Evolutionary conservation across 768 basidiomycete species (phyloP).

Genomic region (Strobilomyces echinocephalus): DNA sequence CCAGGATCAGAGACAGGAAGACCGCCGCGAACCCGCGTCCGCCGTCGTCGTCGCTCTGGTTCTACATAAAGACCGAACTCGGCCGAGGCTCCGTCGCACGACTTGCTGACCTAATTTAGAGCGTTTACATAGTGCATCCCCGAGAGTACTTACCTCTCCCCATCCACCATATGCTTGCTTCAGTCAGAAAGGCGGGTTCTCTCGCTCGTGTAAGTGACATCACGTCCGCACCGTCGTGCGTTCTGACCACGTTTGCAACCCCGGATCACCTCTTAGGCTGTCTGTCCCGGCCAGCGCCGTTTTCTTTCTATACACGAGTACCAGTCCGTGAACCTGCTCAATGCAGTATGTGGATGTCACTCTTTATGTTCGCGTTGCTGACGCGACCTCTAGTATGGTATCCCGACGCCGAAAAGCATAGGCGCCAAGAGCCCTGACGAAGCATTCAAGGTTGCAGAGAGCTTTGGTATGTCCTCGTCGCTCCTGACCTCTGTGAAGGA

Average conservation of each 20-base stretch:
- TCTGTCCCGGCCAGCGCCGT: conserved; percentile 80
- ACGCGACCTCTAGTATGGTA: conserved; percentile 70
- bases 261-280: conserved; percentile 38
- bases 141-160: conserved; percentile 17
- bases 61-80: conserved; percentile 1
- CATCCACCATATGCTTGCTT: conserved; percentile 55
- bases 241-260: not conserved
- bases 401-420: conserved; percentile 89
- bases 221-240: not conserved
- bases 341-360: conserved; percentile 57
- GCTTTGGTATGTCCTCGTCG: conserved; percentile 59
- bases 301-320: conserved; percentile 97
- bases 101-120: conserved; percentile 46
- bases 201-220: conserved; percentile 52
- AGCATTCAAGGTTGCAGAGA: conserved; percentile 82
- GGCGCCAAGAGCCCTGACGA: conserved; percentile 85
- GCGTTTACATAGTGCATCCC: conserved; percentile 6
- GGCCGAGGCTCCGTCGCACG: not conserved
- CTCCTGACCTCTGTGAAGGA: not conserved
- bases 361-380: not conserved
- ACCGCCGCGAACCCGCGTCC: conserved; percentile 31
- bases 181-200: conserved; percentile 59
- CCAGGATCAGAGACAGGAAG: conserved; percentile 73
- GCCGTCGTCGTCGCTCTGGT: conserved; percentile 83
- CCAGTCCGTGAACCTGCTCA: conserved; percentile 91